Base-by-base conservation (phyloP, 2,329 filamentous ascomycete genomes). In the Colletotrichum tamarilloi region DNA sequence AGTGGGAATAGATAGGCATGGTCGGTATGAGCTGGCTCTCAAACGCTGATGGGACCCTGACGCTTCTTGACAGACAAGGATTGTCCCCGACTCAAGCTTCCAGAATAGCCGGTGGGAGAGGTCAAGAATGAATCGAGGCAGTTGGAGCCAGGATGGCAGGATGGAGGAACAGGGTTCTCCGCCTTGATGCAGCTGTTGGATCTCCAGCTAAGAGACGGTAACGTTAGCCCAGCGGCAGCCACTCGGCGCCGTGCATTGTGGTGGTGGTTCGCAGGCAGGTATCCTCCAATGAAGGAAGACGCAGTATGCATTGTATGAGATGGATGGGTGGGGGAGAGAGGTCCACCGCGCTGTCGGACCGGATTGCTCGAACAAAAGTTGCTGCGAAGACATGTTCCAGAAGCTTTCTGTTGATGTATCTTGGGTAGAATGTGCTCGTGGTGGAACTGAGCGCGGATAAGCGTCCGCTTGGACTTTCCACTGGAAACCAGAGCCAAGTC, bases 111-210 rank as follows among this genome's bases (percentile, higher is more conserved):
- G 28, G 49, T 28, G 35, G 28, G 38, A 42, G 65, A 11, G 19
- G 56, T 53, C 26, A 68, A 64, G 56, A 52, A 62, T 57, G 35
- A 42, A 35, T 35, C 7, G 5, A 24, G 42, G 22, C 22, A 28
- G n/a, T 46, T 28, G 46, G n/a, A 55, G 22, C 35, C 35, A 26
- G 52, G 38, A 49, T 24, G 26, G 26, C 49, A 22, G 57, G n/a
- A 19, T 26, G 7, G 1, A 28, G 49, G 67, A 30, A 22, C 49
- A 70, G 67, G 67, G 62, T 73, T 73, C 71, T 62, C 71, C 62
- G 71, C 55, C 62, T 60, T 70, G 4, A 57, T 73, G 70, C 70
- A 70, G 46, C 24, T 35, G 55, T 24, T 52, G 59, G 42, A 64
- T 72, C 59, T 60, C n/a, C 14, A 24, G 70, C 28, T 49, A 57